Conservation (phyloP, 768 basidiomycete genomes). For the Leccinellum rugosiceps region DNA sequence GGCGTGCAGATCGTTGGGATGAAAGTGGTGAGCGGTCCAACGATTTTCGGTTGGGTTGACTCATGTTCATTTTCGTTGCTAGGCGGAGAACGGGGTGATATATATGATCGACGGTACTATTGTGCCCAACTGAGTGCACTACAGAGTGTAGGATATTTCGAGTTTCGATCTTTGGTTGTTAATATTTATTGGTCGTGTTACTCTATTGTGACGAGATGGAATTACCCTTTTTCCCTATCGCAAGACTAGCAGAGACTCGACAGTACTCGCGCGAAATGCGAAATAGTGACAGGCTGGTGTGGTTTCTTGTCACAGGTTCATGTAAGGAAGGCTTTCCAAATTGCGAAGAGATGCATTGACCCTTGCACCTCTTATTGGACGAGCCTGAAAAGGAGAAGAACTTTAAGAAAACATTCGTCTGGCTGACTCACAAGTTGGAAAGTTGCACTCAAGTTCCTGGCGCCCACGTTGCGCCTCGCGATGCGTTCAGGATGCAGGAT, state of each 20-base stretch:
- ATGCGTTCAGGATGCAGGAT: too few species aligned
- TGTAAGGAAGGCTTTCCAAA: too few species aligned
- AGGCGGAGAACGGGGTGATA: constrained; percentile 45
- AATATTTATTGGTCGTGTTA: neutral
- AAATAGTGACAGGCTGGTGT: too few species aligned
- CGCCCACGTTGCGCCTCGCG: too few species aligned
- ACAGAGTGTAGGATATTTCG: neutral
- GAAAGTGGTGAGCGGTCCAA: constrained; percentile 52
- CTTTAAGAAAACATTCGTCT: too few species aligned
- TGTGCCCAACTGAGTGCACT: constrained; percentile 10
- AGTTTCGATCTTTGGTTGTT: neutral
- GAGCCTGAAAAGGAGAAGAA: too few species aligned
- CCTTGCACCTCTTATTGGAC: too few species aligned
- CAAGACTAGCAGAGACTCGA: neutral
- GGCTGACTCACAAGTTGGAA: too few species aligned
- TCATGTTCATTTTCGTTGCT: neutral
- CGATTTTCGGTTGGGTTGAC: neutral
- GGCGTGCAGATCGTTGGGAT: constrained; percentile 52
- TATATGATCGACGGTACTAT: constrained; percentile 43
- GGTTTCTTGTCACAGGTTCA: too few species aligned
- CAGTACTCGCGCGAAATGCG: too few species aligned
- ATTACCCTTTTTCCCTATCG: neutral
- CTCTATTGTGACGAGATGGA: neutral
- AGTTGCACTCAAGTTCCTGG: too few species aligned
- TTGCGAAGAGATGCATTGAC: too few species aligned